Conservation (phyloP, 176 grass and related monocot species). For the Oryza rufipogon region DNA sequence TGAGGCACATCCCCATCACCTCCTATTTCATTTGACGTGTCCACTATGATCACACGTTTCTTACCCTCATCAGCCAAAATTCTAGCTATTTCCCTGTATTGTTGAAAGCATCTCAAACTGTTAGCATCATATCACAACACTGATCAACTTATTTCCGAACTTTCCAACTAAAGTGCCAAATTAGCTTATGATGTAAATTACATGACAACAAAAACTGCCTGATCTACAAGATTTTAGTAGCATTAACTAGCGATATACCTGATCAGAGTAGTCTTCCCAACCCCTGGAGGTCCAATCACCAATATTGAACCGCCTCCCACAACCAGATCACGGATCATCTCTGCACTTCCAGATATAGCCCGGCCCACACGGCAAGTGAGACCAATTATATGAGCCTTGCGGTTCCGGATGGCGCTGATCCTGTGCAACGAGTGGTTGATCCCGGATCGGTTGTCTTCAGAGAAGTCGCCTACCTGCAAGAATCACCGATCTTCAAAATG, state of each 20-base stretch:
- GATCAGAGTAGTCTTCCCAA: slow-evolving; percentile 96
- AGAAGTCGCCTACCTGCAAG: slow-evolving; percentile 85
- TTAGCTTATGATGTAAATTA: not conserved
- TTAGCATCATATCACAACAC: slow-evolving; percentile 29
- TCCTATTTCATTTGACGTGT: slow-evolving; percentile 99
- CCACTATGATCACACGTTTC: slow-evolving; percentile 95
- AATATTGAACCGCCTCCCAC: slow-evolving; percentile 79
- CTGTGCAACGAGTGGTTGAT: slow-evolving; percentile 89
- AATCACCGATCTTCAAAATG: not conserved
- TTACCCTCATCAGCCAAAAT: slow-evolving; percentile 84
- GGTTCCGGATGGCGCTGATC: slow-evolving; percentile 93
- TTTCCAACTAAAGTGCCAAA: not conserved
- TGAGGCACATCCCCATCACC: slow-evolving; percentile 97
- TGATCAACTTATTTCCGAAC: not conserved
- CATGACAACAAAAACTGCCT: not conserved
- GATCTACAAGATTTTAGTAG: not conserved
- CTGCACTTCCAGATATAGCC: slow-evolving; percentile 83
- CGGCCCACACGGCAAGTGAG: slow-evolving; percentile 93
- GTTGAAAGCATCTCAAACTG: slow-evolving; percentile 23
- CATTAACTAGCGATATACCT: slow-evolving; percentile 53
- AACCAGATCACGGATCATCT: slow-evolving; percentile 92
- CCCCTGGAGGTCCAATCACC: slow-evolving; percentile 92
- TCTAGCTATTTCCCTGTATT: slow-evolving; percentile 94
- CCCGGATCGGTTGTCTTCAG: slow-evolving; percentile 94
- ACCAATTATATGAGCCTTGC: slow-evolving; percentile 85